Conservation (phyloP, 768 basidiomycete species). For the Panus rudis region DNA sequence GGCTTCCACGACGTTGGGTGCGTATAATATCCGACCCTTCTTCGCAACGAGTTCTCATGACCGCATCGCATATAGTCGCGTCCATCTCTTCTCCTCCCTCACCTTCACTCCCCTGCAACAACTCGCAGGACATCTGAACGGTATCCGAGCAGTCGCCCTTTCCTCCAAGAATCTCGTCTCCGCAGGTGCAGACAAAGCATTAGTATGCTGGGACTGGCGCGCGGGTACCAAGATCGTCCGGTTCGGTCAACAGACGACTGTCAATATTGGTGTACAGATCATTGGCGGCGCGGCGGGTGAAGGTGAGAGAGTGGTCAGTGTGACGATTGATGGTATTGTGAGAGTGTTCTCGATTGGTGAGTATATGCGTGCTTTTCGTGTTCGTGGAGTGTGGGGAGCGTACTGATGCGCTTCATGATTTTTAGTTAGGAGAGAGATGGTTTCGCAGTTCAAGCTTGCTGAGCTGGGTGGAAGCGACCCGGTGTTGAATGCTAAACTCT, state of each 20-base stretch:
- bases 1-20: constrained; percentile 92
- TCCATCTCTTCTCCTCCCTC: constrained; percentile 81
- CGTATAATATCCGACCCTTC: constrained; percentile 15
- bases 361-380: constrained; percentile 19
- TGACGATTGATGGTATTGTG: constrained; percentile 89
- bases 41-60: neutral
- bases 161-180: constrained; percentile 82
- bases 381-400: too few relatives aligned
- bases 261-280: constrained; percentile 86
- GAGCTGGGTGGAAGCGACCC: constrained; percentile 70
- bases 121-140: constrained; percentile 79
- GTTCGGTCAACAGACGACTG: constrained; percentile 89
- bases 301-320: constrained; percentile 81
- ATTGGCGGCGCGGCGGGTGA: constrained; percentile 40
- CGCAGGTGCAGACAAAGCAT: constrained; percentile 66
- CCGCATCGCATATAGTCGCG: constrained; percentile 44
- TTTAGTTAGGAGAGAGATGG: constrained; percentile 72
- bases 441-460: constrained; percentile 83
- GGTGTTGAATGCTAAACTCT: constrained; percentile 55
- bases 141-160: constrained; percentile 84
- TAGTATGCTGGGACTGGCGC: constrained; percentile 89
- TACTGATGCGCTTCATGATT: neutral
- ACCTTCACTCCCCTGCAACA: constrained; percentile 82
- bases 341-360: constrained; percentile 86
- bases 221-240: constrained; percentile 82